A percentile compares a stretch with the other conserved stretches of the same genome.
phyloP scores from a whole-genome alignment of 306 rosid species.

The Luffa acutangula region DNA sequence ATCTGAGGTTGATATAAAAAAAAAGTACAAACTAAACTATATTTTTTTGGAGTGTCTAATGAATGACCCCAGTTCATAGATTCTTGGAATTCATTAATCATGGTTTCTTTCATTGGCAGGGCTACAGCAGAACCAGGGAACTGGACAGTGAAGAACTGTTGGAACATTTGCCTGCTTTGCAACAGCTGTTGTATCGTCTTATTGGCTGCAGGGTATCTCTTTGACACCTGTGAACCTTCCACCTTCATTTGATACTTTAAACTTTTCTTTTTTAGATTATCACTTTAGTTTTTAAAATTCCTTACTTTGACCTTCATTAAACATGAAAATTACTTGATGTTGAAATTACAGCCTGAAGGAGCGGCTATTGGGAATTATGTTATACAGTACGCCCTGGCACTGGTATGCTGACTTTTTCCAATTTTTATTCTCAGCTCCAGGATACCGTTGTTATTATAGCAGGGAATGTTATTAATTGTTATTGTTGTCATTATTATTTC shows the following conservation, averaged over 20 bases:
- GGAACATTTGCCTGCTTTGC: slow-evolving; percentile 96
- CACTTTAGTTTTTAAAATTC: neutral
- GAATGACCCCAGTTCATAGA: neutral
- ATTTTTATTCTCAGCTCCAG: neutral
- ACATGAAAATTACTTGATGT: slow-evolving; percentile 9
- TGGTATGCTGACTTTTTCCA: slow-evolving; percentile 44
- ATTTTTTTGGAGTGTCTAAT: neutral
- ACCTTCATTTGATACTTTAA: neutral
- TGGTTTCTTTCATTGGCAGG: slow-evolving; percentile 41
- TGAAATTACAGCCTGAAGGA: slow-evolving; percentile 87
- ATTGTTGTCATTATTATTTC: neutral
- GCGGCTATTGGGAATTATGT: slow-evolving; percentile 81
- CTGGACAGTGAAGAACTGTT: slow-evolving; percentile 82
- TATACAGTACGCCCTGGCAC: slow-evolving; percentile 92
- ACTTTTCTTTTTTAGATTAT: neutral
- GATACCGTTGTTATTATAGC: neutral
- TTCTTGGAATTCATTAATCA: neutral
- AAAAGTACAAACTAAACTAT: neutral
- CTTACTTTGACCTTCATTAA: neutral
- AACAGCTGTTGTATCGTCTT: slow-evolving; percentile 83
- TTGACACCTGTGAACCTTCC: slow-evolving; percentile 9
- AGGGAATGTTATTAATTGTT: neutral
- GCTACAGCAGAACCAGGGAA: slow-evolving; percentile 89
- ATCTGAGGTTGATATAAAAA: neutral
- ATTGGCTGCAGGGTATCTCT: slow-evolving; percentile 74